Conservation (phyloP, 2,329 filamentous ascomycete genomes). For the Colletotrichum paranaense region DNA sequence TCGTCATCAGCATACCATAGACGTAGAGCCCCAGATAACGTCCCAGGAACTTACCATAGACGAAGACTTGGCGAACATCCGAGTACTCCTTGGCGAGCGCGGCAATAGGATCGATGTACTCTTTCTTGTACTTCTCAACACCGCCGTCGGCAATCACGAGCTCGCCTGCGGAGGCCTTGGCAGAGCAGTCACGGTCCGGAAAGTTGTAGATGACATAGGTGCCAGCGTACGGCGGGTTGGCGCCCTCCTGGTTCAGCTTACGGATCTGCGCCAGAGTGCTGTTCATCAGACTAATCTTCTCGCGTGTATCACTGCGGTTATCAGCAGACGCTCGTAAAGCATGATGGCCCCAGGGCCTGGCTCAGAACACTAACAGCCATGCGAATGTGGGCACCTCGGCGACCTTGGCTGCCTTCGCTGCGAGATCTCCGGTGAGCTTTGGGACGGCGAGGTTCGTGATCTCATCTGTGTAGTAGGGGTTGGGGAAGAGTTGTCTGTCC, state of each 20-base stretch:
- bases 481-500: slow-evolving; percentile 48
- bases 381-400: slow-evolving; percentile 45
- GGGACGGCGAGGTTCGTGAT: slow-evolving; percentile 62
- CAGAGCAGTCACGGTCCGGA: slow-evolving; percentile 51
- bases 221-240: slow-evolving; percentile 40
- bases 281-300: slow-evolving; percentile 45
- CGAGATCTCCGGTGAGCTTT: slow-evolving; percentile 58
- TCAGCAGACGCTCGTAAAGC: neutral
- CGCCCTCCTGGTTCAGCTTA: slow-evolving; percentile 34
- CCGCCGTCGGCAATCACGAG: slow-evolving; percentile 43
- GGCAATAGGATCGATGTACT: slow-evolving; percentile 46
- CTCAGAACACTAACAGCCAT: slow-evolving; percentile 39
- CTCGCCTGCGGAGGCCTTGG: slow-evolving; percentile 49
- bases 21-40: accelerated
- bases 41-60: slow-evolving; percentile 36
- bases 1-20: neutral
- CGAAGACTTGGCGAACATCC: slow-evolving; percentile 28
- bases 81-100: slow-evolving; percentile 32
- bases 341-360: neutral
- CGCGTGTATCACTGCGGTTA: slow-evolving; percentile 43
- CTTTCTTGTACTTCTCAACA: slow-evolving; percentile 44
- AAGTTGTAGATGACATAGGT: slow-evolving; percentile 51
- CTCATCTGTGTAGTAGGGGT: slow-evolving; percentile 50
- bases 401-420: slow-evolving; percentile 47
- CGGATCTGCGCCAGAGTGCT: slow-evolving; percentile 44